Evolutionary conservation across 805 yeast genomes (phyloP).

Genomic region (Cyberlindnera nakhonratchasimensis): DNA sequence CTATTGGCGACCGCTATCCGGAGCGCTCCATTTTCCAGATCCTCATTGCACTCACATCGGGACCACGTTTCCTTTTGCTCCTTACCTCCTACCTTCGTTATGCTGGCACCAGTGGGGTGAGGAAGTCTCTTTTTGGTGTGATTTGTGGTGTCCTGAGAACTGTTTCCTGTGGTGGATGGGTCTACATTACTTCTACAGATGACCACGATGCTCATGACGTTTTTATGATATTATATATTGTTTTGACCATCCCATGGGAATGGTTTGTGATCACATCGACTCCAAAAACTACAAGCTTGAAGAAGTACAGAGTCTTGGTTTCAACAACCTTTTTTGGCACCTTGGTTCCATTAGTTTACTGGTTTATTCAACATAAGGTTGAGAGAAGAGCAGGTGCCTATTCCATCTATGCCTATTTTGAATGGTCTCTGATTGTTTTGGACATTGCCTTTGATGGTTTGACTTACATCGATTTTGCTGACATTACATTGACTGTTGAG

Average conservation of each 20-base stretch:
- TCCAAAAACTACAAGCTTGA: slow-evolving; percentile 41
- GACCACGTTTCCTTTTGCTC: slow-evolving; percentile 77
- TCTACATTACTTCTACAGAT: slow-evolving; percentile 93
- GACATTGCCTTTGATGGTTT: slow-evolving; percentile 86
- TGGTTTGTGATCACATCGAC: slow-evolving; percentile 56
- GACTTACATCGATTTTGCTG: slow-evolving; percentile 66
- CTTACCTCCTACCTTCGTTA: slow-evolving; percentile 49
- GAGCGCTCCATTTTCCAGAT: slow-evolving; percentile 91
- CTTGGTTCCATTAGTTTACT: slow-evolving; percentile 77
- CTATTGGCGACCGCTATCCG: slow-evolving; percentile 96
- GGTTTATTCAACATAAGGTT: slow-evolving; percentile 91
- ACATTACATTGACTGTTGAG: slow-evolving; percentile 45
- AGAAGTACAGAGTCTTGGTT: slow-evolving; percentile 51
- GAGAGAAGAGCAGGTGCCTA: slow-evolving; percentile 89
- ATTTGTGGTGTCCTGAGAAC: slow-evolving; percentile 81
- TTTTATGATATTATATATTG: slow-evolving; percentile 88
- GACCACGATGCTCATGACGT: slow-evolving; percentile 96
- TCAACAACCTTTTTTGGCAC: slow-evolving; percentile 64
- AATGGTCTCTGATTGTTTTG: slow-evolving; percentile 83
- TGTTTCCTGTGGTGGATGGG: slow-evolving; percentile 98
- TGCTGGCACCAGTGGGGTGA: slow-evolving; percentile 30
- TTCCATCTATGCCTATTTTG: slow-evolving; percentile 89
- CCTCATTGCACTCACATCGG: slow-evolving; percentile 87
- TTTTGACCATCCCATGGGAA: slow-evolving; percentile 91
- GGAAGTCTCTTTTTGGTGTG: slow-evolving; percentile 41